Conservation (phyloP, 2,329 filamentous ascomycete genomes). For the Monosporascus sp. region DNA sequence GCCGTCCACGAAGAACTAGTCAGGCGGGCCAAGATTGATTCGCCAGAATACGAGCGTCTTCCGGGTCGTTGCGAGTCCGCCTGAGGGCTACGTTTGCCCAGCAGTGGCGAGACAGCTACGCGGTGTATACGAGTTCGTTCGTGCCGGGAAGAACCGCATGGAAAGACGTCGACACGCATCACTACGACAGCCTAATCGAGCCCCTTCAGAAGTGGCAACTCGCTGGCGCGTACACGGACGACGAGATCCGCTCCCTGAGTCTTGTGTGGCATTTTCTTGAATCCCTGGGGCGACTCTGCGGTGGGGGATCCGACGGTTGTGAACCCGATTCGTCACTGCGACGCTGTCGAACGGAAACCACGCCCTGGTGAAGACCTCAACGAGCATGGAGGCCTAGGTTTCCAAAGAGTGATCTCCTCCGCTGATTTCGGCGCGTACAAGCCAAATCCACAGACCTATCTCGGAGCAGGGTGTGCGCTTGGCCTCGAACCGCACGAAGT, state of each 20-base stretch:
- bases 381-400: constrained; percentile 53
- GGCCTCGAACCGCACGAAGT: constrained; percentile 55
- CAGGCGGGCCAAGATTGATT: constrained; percentile 45
- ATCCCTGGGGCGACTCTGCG: constrained; percentile 62
- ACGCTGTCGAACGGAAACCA: constrained; percentile 74
- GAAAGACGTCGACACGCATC: constrained; percentile 69
- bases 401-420: constrained; percentile 57
- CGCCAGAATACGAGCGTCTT: constrained; percentile 38
- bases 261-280: constrained; percentile 66
- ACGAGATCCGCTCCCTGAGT: constrained; percentile 59
- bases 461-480: constrained; percentile 58
- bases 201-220: constrained; percentile 55
- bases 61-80: constrained; percentile 38
- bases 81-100: constrained; percentile 59
- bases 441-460: constrained; percentile 62
- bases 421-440: constrained; percentile 74
- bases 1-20: constrained; percentile 58
- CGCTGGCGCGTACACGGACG: constrained; percentile 53
- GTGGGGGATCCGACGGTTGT: constrained; percentile 54
- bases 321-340: constrained; percentile 49
- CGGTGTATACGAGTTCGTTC: constrained; percentile 51
- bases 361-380: constrained; percentile 62
- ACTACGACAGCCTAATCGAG: constrained; percentile 54
- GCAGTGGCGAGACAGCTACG: constrained; percentile 65
- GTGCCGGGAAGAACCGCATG: constrained; percentile 46